phyloP scores from a whole-genome alignment of 345 rosid species.

The Euphorbia pulcherrima region DNA sequence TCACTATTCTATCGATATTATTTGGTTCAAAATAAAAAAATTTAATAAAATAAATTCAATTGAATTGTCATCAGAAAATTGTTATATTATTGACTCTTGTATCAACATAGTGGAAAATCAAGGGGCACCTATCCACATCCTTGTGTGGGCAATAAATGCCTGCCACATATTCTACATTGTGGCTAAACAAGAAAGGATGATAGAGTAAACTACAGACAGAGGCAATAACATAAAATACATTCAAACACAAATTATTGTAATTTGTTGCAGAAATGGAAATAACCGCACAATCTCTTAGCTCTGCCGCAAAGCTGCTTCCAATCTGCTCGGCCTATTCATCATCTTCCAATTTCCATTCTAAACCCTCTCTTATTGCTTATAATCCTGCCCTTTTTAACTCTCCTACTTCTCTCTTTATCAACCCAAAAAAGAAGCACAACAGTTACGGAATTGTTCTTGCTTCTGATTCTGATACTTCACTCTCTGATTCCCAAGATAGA shows the following conservation, averaged over 20 bases:
- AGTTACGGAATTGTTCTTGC: slow-evolving; percentile 34
- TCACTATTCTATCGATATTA: too few species aligned
- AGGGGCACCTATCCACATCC: slow-evolving; percentile 33
- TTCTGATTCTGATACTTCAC: slow-evolving; percentile 37
- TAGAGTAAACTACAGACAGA: too few species aligned
- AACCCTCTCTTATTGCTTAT: slow-evolving; percentile 25
- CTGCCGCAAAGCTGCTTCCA: slow-evolving; percentile 27
- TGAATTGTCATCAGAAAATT: too few species aligned
- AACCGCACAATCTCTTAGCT: slow-evolving; percentile 27
- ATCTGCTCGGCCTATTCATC: slow-evolving; percentile 23
- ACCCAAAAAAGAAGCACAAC: slow-evolving; percentile 25
- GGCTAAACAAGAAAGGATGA: not conserved
- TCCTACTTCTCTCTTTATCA: slow-evolving; percentile 17
- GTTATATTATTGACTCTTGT: too few species aligned
- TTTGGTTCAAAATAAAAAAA: too few species aligned
- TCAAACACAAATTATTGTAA: too few species aligned
- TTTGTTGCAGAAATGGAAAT: slow-evolving; percentile 34
- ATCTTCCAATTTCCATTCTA: slow-evolving; percentile 25
- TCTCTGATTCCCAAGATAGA: slow-evolving; percentile 37
- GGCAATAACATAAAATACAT: too few species aligned
- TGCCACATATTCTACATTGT: slow-evolving; percentile 40
- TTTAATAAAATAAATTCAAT: too few species aligned
- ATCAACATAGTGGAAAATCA: not conserved
- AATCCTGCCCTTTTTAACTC: slow-evolving; percentile 20
- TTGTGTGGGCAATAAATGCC: slow-evolving; percentile 32